Percentiles rank a stretch among this genome's conserved stretches.
Conservation (phyloP, 352 stramenopile genomes). For the Discostella stelligera region DNA sequence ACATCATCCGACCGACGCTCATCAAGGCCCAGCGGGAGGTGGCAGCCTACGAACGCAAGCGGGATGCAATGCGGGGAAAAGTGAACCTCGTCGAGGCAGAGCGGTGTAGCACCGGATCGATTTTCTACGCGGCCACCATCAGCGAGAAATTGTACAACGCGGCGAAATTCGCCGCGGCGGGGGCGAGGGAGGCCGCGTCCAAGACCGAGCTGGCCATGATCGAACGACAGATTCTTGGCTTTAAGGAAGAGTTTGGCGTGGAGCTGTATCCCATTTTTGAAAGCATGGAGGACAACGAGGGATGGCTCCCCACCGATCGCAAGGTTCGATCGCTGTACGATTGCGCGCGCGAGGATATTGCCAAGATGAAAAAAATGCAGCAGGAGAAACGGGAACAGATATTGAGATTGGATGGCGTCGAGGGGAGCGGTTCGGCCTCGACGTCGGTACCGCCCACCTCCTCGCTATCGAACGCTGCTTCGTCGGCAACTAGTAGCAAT, state of each 20-base stretch:
- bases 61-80: conserved; percentile 52
- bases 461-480: conserved; percentile 12
- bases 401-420: conserved; percentile 37
- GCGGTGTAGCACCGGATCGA: conserved; percentile 42
- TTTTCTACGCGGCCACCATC: conserved; percentile 49
- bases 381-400: conserved; percentile 64
- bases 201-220: conserved; percentile 67
- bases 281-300: conserved; percentile 67
- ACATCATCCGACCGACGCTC: conserved; percentile 57
- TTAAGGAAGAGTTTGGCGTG: conserved; percentile 76
- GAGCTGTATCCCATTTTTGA: conserved; percentile 61
- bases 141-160: conserved; percentile 69
- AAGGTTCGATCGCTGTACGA: conserved; percentile 74
- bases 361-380: conserved; percentile 47
- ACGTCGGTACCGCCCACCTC: conserved; percentile 15
- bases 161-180: conserved; percentile 52
- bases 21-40: conserved; percentile 72
- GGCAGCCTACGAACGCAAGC: conserved; percentile 54
- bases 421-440: conserved; percentile 25
- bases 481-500: conserved; percentile 13
- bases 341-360: conserved; percentile 56
- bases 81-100: conserved; percentile 51
- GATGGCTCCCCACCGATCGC: conserved; percentile 70
- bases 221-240: conserved; percentile 61
- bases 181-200: conserved; percentile 59